Evolutionary conservation across 2,329 filamentous ascomycete genomes (phyloP).

Genomic region (Colletotrichum melonis): DNA sequence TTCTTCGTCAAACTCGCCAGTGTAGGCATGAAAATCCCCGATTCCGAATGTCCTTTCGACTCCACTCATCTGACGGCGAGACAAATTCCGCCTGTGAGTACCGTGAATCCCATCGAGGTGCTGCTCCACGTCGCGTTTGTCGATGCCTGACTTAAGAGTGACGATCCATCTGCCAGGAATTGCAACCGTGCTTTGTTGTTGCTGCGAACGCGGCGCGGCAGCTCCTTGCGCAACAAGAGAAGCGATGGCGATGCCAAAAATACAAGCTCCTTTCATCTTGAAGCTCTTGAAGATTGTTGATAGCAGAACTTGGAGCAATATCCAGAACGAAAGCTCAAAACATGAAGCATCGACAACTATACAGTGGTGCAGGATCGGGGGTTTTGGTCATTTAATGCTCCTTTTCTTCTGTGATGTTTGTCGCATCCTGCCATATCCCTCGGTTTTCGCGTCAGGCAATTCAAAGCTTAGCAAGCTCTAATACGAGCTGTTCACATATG

Average conservation of each 20-base stretch:
- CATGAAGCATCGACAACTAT: too few relatives aligned
- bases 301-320: too few relatives aligned
- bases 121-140: constrained; percentile 44
- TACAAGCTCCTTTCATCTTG: not conserved
- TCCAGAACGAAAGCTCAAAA: too few relatives aligned
- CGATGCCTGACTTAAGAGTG: constrained; percentile 39
- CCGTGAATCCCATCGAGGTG: constrained; percentile 49
- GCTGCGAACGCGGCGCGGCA: not conserved
- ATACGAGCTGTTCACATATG: not conserved
- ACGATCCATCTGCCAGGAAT: not conserved
- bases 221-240: not conserved
- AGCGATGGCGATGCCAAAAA: not conserved
- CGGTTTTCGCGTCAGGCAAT: not conserved
- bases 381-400: too few relatives aligned
- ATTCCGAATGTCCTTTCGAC: constrained; percentile 54
- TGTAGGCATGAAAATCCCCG: constrained; percentile 53
- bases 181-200: not conserved
- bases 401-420: not conserved
- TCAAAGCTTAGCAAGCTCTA: not conserved
- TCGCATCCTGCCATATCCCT: not conserved
- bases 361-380: not conserved
- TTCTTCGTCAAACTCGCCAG: constrained; percentile 55
- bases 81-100: constrained; percentile 49
- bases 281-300: too few relatives aligned
- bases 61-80: constrained; percentile 46